These are phyloP conservation scores for Smallanthus sonchifolius DNA, from an alignment of 129 eudicot species.

Conservation along the genomic window DNA sequence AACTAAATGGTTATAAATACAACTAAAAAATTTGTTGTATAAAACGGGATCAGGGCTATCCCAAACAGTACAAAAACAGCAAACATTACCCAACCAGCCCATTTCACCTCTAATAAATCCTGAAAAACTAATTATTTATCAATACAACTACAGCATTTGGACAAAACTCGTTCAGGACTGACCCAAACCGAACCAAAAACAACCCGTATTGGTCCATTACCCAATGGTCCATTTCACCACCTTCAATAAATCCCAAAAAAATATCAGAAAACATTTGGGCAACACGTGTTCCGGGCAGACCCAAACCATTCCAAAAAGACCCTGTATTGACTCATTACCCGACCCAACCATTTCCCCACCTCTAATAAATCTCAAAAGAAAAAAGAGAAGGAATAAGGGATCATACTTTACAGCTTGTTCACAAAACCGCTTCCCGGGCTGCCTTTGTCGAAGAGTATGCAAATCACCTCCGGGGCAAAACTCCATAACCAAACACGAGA, in stretches of 20 bases:
- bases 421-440: slow-evolving; percentile 65
- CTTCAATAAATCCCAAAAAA: neutral
- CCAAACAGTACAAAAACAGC: too few species aligned
- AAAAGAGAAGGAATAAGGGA: slow-evolving; percentile 8
- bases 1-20: too few species aligned
- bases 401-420: slow-evolving; percentile 87
- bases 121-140: too few species aligned
- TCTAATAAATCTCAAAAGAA: neutral
- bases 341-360: neutral
- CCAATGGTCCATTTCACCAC: neutral
- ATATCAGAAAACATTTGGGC: too few species aligned
- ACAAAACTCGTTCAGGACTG: neutral
- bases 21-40: too few species aligned
- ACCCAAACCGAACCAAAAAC: neutral
- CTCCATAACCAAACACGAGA: slow-evolving; percentile 85
- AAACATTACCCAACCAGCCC: too few species aligned
- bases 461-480: slow-evolving; percentile 79
- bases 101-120: too few species aligned
- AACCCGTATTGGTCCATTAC: neutral
- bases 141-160: neutral
- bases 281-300: neutral
- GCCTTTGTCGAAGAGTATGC: slow-evolving; percentile 74
- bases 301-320: neutral
- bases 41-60: too few species aligned
- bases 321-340: neutral